Evolutionary conservation across 805 yeast genomes (phyloP), one percentile per base, ranked within the genome.

Genomic region (Diddensiella caesifluorescens): DNA sequence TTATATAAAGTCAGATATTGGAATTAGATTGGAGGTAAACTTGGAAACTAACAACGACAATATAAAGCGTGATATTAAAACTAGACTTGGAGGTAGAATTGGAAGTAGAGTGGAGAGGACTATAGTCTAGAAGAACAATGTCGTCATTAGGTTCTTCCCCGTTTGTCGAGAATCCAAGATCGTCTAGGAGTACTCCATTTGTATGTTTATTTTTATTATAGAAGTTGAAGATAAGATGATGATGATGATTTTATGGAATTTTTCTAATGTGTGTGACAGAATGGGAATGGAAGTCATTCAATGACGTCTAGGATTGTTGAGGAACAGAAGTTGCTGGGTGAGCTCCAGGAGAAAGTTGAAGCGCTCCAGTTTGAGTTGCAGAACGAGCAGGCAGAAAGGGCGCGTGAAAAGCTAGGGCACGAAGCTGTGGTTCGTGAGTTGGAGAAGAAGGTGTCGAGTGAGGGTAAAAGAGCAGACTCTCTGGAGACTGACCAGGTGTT

Each of bases 341-440:
- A 29, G 7, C 15, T 29, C 13, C 3, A 53, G 60, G 46, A 64
- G 60, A 26, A 55, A 28, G 23, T 51, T 20, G 37, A 45, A 25
- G 38, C 50, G 5, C 53, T 67, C 42, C 62, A 61, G 35, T 73
- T 60, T 53, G 65, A 66, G 44, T 52, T 66, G 27, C 59, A 59
- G 9, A 60, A 66, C 5, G 44, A 67, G 25, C 63, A 64, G 40
- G 63, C 63, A 42, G 70, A 71, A 34, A 56, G 67, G 30, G 70
- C 70, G 15, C 44, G 61, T 29, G 63, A 56, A 12, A 56, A 55
- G 21, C 35, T 69, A 0, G 53, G 57, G 3, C 55, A 53, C 31
- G 70, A 69, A 34, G 50, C 56, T 3, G 46, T 49, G 3, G 32
- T 57, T 2, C 57, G 62, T 6, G 55, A 56, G 12, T 43, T 67